Base-by-base conservation (phyloP, 169 alveolate species). In the Plasmodium gonderi region DNA sequence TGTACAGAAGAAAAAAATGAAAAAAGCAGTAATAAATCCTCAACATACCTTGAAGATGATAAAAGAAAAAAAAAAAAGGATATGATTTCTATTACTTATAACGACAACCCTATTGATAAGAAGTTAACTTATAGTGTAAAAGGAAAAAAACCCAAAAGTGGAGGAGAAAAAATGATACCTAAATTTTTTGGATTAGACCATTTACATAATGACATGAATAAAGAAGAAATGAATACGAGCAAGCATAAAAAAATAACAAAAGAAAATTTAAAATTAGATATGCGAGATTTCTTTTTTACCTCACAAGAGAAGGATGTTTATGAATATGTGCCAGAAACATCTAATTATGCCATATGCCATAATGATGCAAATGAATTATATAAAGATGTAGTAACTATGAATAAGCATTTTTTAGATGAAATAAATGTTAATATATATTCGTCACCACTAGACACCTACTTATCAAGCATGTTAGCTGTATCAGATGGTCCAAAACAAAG, bases 291-390 rank as follows among this genome's bases (percentile, higher is more conserved):
- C 26, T 69, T 87, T 75, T 75, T 29, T 60, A 64, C 76, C 23
- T 87, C 93, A 17, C 93, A 87, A 77, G 93, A 87, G 67, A 87
- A 87, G 67, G 93, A 87, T 54, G 79, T 87, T 17, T 87, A 33
- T 54, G 93, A 87, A 87, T 87, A 87, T 75, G 29, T 87, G 12
- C 93, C 93, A 36, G 93, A 87, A 14, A 87, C 89, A 49, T 75
- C 89, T 17, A 87, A 44, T 77, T 75, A 87, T 65, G 14, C 76
- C 42, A 60, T 87, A 20, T 87, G 93, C 23, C 79, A 87, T 42
- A 87, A 87, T 75, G 87, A 87, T 29, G 44, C 93, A 36, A 87
- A 75, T 54, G 89, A 87, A 49, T 87, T 87, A 77, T 87, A 87
- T 51, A 87, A 87, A 75, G 93, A 87, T 87, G 68, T 87, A 51